These are phyloP conservation scores for Calocybe cyanea DNA, from an alignment of 768 basidiomycete species.

Conservation along the genomic window DNA sequence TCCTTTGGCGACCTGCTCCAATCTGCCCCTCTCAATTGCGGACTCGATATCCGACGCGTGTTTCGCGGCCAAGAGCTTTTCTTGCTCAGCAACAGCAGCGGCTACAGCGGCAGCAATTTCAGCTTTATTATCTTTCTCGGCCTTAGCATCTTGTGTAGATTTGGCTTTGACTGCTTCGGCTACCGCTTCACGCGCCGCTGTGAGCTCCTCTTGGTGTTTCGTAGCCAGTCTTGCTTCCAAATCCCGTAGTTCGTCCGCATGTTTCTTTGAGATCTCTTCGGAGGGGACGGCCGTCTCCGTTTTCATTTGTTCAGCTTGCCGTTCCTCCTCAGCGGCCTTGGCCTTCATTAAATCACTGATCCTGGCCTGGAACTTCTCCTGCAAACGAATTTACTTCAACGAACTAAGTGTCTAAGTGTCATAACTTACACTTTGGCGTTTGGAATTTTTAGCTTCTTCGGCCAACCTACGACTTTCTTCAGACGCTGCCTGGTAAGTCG, in stretches of 20 bases:
- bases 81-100: slow-evolving; percentile 44
- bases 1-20: slow-evolving; percentile 55
- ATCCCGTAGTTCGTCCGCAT: slow-evolving; percentile 55
- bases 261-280: slow-evolving; percentile 45
- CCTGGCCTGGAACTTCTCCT: slow-evolving; percentile 63
- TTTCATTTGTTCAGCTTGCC: slow-evolving; percentile 32
- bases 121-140: slow-evolving; percentile 27
- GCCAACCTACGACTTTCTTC: slow-evolving; percentile 40
- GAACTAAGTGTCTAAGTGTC: background rate
- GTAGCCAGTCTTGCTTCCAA: slow-evolving; percentile 50
- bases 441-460: slow-evolving; percentile 41
- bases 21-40: slow-evolving; percentile 67
- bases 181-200: slow-evolving; percentile 49
- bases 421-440: slow-evolving; percentile 35
- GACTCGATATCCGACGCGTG: slow-evolving; percentile 55
- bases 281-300: slow-evolving; percentile 18
- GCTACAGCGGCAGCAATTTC: slow-evolving; percentile 47
- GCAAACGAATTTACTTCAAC: slow-evolving; percentile 1
- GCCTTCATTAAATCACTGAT: slow-evolving; percentile 50
- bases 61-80: slow-evolving; percentile 40
- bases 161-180: slow-evolving; percentile 31
- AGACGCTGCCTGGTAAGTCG: slow-evolving; percentile 28
- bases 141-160: slow-evolving; percentile 18
- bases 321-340: slow-evolving; percentile 43
- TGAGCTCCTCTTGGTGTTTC: slow-evolving; percentile 52